These are phyloP conservation scores for Clarireedia hainanense DNA, from an alignment of 2,329 filamentous ascomycete species.

Conservation along the genomic window DNA sequence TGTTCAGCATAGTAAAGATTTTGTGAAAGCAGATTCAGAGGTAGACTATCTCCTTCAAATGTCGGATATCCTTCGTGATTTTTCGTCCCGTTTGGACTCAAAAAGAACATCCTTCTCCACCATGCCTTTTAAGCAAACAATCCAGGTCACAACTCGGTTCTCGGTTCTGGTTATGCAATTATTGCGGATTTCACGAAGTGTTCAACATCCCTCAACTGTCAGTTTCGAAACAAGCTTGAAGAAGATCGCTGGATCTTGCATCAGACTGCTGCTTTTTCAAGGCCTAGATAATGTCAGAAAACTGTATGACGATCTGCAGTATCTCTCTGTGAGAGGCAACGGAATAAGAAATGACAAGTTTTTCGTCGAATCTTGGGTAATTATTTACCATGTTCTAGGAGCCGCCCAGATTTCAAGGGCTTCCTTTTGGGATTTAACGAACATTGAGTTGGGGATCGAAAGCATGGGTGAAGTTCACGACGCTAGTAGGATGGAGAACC, in stretches of 20 bases:
- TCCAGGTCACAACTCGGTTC: slow-evolving; percentile 16
- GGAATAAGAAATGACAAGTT: slow-evolving; percentile 43
- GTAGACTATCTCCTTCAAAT: slow-evolving; percentile 24
- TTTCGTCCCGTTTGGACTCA: slow-evolving; percentile 14
- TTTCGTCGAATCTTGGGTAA: slow-evolving; percentile 48
- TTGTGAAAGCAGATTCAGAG: slow-evolving; percentile 11
- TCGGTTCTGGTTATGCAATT: slow-evolving; percentile 33
- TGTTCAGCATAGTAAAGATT: slow-evolving; percentile 22
- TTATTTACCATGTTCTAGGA: slow-evolving; percentile 47
- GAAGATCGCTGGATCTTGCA: slow-evolving; percentile 32
- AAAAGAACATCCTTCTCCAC: not conserved
- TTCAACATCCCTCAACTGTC: slow-evolving; percentile 19
- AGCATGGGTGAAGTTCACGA: slow-evolving; percentile 33
- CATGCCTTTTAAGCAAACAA: not conserved
- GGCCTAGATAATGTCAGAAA: slow-evolving; percentile 38
- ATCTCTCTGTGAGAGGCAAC: slow-evolving; percentile 37
- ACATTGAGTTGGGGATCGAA: slow-evolving; percentile 35
- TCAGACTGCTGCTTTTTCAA: slow-evolving; percentile 34
- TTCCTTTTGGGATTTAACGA: slow-evolving; percentile 54
- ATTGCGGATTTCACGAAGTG: slow-evolving; percentile 35
- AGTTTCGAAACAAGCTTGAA: slow-evolving; percentile 43
- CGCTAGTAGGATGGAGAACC: slow-evolving; percentile 42
- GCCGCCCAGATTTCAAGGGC: slow-evolving; percentile 41
- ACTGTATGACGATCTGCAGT: slow-evolving; percentile 42
- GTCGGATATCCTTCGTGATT: slow-evolving; percentile 23